Evolutionary conservation across 305 asterid genomes (phyloP).

Genomic region (Plantago rigida): DNA sequence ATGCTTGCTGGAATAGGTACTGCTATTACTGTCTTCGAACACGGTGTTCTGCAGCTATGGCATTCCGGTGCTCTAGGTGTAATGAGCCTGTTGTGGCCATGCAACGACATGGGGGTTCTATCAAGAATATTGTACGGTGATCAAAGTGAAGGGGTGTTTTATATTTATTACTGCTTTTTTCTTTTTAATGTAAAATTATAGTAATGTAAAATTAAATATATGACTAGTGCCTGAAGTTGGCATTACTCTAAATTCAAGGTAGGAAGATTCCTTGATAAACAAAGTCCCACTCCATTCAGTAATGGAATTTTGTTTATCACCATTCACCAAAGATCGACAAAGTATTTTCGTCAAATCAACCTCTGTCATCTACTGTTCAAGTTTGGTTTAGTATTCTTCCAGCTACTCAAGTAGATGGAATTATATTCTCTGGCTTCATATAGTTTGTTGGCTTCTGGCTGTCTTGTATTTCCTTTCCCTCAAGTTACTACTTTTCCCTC

Average conservation of each 20-base stretch:
- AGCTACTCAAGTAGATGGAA: too few relatives aligned
- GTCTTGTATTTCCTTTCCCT: too few relatives aligned
- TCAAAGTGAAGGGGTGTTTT: slow-evolving; percentile 6
- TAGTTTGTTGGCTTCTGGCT: too few relatives aligned
- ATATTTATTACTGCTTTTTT: too few relatives aligned
- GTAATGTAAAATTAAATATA: slow-evolving; percentile 19
- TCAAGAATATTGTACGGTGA: slow-evolving; percentile 25
- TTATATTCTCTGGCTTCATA: too few relatives aligned
- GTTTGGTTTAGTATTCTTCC: too few relatives aligned
- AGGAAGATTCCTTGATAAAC: slow-evolving; percentile 32
- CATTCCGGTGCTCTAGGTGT: slow-evolving; percentile 76
- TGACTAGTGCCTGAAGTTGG: slow-evolving; percentile 25
- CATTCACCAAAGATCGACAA: neutral
- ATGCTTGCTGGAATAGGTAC: slow-evolving; percentile 43
- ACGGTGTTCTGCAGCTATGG: slow-evolving; percentile 61
- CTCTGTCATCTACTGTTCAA: too few relatives aligned
- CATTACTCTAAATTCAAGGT: slow-evolving; percentile 24
- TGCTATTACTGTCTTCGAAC: slow-evolving; percentile 85
- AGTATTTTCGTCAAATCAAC: too few relatives aligned
- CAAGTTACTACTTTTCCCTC: too few relatives aligned
- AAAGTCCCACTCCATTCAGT: slow-evolving; percentile 32
- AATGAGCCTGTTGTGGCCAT: slow-evolving; percentile 72
- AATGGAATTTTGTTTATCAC: slow-evolving; percentile 30
- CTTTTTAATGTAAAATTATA: slow-evolving; percentile 9
- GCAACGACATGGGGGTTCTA: slow-evolving; percentile 52